Evolutionary conservation across 73 alveolate species (phyloP).

Genomic region (Paramecium octaurelia): DNA sequence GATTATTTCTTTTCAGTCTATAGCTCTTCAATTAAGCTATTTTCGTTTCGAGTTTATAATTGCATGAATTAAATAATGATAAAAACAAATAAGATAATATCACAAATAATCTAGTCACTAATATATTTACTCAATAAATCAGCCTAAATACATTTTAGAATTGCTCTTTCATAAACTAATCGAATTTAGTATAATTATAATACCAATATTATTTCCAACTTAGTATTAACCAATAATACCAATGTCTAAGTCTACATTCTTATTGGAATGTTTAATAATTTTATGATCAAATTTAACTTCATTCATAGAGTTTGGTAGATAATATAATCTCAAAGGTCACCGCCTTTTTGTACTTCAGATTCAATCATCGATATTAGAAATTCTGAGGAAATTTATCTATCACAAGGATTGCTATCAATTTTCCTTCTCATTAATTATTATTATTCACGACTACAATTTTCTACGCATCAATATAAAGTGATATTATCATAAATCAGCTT

Average conservation of each 20-base stretch:
- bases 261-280: not conserved
- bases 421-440: conserved; percentile 67
- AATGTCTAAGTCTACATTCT: not conserved
- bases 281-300: too few relatives aligned
- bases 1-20: not conserved
- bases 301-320: too few relatives aligned
- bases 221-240: not conserved
- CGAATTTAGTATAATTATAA: not conserved
- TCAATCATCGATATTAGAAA: too few relatives aligned
- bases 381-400: too few relatives aligned
- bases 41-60: not conserved
- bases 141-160: not conserved
- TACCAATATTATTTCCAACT: not conserved
- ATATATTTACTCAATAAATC: not conserved
- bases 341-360: too few relatives aligned
- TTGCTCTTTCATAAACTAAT: not conserved
- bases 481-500: conserved; percentile 73
- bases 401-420: conserved; percentile 66
- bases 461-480: too few relatives aligned
- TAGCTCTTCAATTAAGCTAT: not conserved
- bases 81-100: not conserved
- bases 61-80: not conserved
- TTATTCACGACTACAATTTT: too few relatives aligned
- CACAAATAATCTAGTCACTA: not conserved
- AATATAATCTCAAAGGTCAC: too few relatives aligned